Evolutionary conservation across 305 asterid species (phyloP), one percentile per base, ranked within the genome.

Genomic region (Fraxinus albicans): DNA sequence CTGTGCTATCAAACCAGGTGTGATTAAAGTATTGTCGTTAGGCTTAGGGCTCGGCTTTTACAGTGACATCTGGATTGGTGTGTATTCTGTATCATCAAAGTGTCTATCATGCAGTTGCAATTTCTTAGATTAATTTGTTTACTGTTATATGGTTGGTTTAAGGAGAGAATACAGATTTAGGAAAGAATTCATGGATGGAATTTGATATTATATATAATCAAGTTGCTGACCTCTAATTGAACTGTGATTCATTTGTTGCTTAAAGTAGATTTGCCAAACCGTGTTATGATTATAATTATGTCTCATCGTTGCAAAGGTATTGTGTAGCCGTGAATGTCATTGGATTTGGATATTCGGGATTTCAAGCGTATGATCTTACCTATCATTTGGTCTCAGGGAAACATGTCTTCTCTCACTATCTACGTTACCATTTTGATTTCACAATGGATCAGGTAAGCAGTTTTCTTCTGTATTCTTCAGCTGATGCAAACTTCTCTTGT

Each of bases 401-500:
- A 79, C 92, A 86, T 67, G 77, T 90, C 6, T 53, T 93, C 47
- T 85, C 88, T 33, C 86, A 85, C 84, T 89, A 81, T 83, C 90
- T 91, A 3, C 92, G 92, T 23, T 70, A 82, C 90, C 92, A 85
- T 83, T 91, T 94, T 44, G 90, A 90, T 83, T 95, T 95, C 81
- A 82, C 92, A 15, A 85, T 90, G 89, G 98, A 95, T 87, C 98
- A 95, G 98, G 98, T 86, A 88, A 95, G 94, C 86, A 33, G 69
- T 77, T 33, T 4, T 1, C 42, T 53, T 73, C 33, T 12, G 31
- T 74, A n/a, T 23, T 70, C 40, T 70, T 70, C 21, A 6, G 42
- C 12, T 29, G 17, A 80, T 44, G 50, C 53, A 27, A 67, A 31
- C 34, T 19, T 58, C 42, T 69, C 38, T 69, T 27, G 33, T 69